These are phyloP conservation scores for Chytriomyces sp. DNA, from an alignment of 192 early-diverging fungal species.

Conservation along the genomic window DNA sequence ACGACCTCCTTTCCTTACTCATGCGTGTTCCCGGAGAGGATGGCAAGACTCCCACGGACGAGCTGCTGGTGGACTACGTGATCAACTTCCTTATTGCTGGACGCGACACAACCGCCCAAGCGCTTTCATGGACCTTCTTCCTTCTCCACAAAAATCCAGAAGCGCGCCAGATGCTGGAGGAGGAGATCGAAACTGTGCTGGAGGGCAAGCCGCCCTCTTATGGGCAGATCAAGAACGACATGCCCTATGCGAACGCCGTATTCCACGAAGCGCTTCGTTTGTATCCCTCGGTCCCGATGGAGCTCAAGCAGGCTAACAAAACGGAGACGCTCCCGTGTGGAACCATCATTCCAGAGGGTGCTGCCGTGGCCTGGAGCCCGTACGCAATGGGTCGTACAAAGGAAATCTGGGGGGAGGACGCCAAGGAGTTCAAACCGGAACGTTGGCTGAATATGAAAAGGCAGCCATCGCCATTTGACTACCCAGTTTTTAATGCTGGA, in stretches of 20 bases:
- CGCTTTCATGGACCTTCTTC: constrained; percentile 57
- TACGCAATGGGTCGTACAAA: constrained; percentile 57
- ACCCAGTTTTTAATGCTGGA: constrained; percentile 46
- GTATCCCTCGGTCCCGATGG: constrained; percentile 66
- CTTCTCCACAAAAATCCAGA: constrained; percentile 46
- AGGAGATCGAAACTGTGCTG: constrained; percentile 36
- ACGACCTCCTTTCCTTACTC: constrained; percentile 41
- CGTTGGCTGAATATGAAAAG: constrained; percentile 58
- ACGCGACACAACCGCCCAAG: constrained; percentile 64
- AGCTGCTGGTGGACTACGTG: constrained; percentile 39
- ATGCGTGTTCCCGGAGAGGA: constrained; percentile 35
- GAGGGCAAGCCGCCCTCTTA: constrained; percentile 28
- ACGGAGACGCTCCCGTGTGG: constrained; percentile 67
- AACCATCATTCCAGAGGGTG: constrained; percentile 54
- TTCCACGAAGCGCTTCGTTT: constrained; percentile 68
- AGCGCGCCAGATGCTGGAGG: constrained; percentile 12
- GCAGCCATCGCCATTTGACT: constrained; percentile 41
- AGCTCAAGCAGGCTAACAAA: constrained; percentile 58
- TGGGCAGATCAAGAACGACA: constrained; percentile 40
- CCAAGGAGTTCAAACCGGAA: constrained; percentile 63
- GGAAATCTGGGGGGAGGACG: constrained; percentile 68
- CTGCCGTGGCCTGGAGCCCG: constrained; percentile 43
- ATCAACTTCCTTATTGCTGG: constrained; percentile 51
- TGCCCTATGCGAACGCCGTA: constrained; percentile 58
- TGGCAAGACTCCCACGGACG: constrained; percentile 29